These are phyloP conservation scores for Lippia alba DNA, from an alignment of 305 asterid species.

Conservation along the genomic window DNA sequence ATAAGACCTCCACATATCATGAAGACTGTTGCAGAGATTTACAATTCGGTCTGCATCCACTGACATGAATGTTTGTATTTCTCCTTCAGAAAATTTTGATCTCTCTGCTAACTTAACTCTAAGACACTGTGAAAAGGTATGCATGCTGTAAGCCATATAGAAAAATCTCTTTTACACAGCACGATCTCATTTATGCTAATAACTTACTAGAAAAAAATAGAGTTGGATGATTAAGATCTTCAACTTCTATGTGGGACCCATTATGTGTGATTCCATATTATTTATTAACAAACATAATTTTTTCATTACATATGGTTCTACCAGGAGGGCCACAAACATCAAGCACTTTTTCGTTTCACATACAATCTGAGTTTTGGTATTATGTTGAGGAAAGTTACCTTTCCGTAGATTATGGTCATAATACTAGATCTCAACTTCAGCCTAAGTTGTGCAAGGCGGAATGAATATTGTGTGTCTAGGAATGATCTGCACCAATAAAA, in stretches of 20 bases:
- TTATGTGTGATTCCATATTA: constrained; percentile 9
- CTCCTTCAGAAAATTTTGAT: constrained; percentile 98
- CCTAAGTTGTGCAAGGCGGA: constrained; percentile 81
- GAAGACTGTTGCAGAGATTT: constrained; percentile 91
- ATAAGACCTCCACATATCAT: constrained; percentile 92
- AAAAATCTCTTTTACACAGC: background rate
- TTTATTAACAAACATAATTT: constrained; percentile 5
- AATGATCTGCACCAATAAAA: constrained; percentile 74
- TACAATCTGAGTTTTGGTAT: constrained; percentile 18
- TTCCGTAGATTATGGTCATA: constrained; percentile 80
- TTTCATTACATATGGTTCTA: background rate
- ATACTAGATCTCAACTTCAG: constrained; percentile 91
- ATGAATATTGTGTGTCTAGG: constrained; percentile 91
- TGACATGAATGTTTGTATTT: constrained; percentile 98
- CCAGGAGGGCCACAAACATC: background rate
- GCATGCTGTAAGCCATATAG: constrained; percentile 8
- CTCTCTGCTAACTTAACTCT: constrained; percentile 82
- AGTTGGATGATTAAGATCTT: constrained; percentile 8
- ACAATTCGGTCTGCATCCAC: constrained; percentile 92
- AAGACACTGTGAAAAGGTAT: constrained; percentile 69
- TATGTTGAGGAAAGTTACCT: constrained; percentile 53
- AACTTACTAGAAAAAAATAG: background rate
- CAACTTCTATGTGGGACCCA: constrained; percentile 11
- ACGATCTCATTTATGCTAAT: constrained; percentile 17
- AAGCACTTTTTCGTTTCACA: constrained; percentile 10